These are phyloP conservation scores for Ilyonectria sp. DNA, from an alignment of 2,329 filamentous ascomycete species.

Conservation along the genomic window DNA sequence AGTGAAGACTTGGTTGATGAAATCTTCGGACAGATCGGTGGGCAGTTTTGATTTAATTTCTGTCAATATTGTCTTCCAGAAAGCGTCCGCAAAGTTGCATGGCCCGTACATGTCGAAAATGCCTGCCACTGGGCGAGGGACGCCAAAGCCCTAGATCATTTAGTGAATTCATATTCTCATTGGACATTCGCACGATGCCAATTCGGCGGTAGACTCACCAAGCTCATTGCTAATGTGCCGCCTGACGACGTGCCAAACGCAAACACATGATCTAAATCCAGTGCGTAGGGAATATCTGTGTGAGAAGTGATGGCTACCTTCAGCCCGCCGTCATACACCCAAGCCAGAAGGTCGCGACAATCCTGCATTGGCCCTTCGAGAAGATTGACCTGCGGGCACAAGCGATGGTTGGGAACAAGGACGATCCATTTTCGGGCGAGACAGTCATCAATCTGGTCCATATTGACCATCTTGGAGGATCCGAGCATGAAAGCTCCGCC, in stretches of 20 bases:
- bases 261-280: constrained; percentile 51
- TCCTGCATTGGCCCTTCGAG: constrained; percentile 52
- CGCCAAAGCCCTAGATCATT: constrained; percentile 53
- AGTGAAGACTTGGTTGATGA: constrained; percentile 54
- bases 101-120: constrained; percentile 61
- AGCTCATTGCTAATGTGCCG: constrained; percentile 52
- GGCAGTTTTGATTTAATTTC: constrained; percentile 49
- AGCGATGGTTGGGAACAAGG: constrained; percentile 29
- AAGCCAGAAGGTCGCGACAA: constrained; percentile 53
- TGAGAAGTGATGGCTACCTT: constrained; percentile 37
- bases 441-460: constrained; percentile 27
- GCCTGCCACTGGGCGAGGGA: constrained; percentile 53
- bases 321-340: constrained; percentile 52
- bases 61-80: constrained; percentile 54
- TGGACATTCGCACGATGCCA: background rate
- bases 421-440: constrained; percentile 22
- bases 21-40: constrained; percentile 42
- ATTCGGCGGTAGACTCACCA: constrained; percentile 49
- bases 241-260: constrained; percentile 56
- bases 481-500: constrained; percentile 29
- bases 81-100: constrained; percentile 54
- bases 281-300: constrained; percentile 20
- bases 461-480: constrained; percentile 26
- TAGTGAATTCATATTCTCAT: background rate
- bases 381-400: constrained; percentile 55